Conservation (phyloP, 1,139 yeast genomes). For the Debaryomyces robertsiae region DNA sequence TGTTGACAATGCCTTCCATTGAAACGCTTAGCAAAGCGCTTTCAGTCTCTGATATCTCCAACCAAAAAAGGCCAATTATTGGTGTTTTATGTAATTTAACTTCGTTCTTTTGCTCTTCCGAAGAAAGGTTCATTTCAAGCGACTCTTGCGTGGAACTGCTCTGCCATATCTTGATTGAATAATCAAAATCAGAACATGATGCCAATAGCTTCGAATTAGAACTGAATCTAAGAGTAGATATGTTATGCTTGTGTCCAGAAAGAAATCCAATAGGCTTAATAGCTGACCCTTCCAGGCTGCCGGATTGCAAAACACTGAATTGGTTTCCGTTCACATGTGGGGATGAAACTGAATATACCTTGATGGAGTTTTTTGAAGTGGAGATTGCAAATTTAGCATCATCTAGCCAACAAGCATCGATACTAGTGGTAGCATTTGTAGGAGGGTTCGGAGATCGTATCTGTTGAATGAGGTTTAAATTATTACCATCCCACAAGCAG, state of each 20-base stretch:
- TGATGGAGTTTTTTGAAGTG: slow-evolving; percentile 56
- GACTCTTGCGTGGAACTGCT: slow-evolving; percentile 55
- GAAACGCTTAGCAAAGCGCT: slow-evolving; percentile 45
- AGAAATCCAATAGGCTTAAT: slow-evolving; percentile 60
- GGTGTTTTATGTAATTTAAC: slow-evolving; percentile 54
- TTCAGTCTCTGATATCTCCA: slow-evolving; percentile 26
- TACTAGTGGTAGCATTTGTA: slow-evolving; percentile 13
- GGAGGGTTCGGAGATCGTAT: slow-evolving; percentile 20
- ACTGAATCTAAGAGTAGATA: slow-evolving; percentile 62
- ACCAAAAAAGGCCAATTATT: slow-evolving; percentile 58
- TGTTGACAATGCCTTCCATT: slow-evolving; percentile 67
- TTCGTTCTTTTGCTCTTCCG: slow-evolving; percentile 14
- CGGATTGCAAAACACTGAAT: neutral
- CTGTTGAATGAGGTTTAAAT: slow-evolving; percentile 34
- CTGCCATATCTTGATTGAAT: slow-evolving; percentile 71
- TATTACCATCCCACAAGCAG: slow-evolving; percentile 43
- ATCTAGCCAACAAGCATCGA: slow-evolving; percentile 72
- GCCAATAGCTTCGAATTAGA: slow-evolving; percentile 55
- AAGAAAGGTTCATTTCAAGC: slow-evolving; percentile 28
- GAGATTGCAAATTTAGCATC: slow-evolving; percentile 71
- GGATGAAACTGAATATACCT: slow-evolving; percentile 52
- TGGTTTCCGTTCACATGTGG: slow-evolving; percentile 1
- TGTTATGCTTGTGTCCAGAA: slow-evolving; percentile 66
- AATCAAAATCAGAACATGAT: slow-evolving; percentile 73
- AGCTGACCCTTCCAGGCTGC: slow-evolving; percentile 25